Evolutionary conservation across 768 basidiomycete genomes (phyloP), one percentile per base, ranked within the genome.

Genomic region (Rhizopogon vinicolor): DNA sequence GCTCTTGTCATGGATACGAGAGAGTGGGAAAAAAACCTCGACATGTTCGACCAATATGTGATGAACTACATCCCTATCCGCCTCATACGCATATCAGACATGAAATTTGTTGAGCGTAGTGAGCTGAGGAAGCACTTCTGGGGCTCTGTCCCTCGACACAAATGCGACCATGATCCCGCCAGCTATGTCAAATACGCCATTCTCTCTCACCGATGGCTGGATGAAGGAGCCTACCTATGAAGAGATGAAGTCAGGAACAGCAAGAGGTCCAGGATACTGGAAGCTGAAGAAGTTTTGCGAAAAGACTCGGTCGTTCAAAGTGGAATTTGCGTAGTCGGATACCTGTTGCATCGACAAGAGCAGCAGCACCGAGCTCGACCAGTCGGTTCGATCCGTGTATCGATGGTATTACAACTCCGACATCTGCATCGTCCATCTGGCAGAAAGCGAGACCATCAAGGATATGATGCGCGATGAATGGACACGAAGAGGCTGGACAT

Each of bases 251-350:
- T 7, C 65, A 3, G 14, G 51, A 19, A 64, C 57, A 7, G 55
- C 18, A n/a, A 33, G 10, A 33, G 65, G 64, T 14, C 52, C 53
- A 14, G 66, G 65, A 22, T 66, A 65, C 45, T 58, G 62, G 18
- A 67, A 68, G 45, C 63, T 68, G 13, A 31, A 53, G 53, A 62
- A 57, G 41, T 68, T 67, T 35, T 67, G 66, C 25, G 62, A 68
- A 13, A 68, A 62, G 39, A 67, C 67, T 25, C 18, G 61, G 19
- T 13, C 29, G 13, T 67, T 58, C 25, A 25, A 25, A 25, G 31
- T 33, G 6, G 31, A 33, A 7, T 33, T 33, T 33, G 31, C 31
- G 9, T 33, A 9, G 31, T 64, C 12, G 60, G 61, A 12, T 60
- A 65, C 43, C 56, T 66, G 57, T 61, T 41, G 68, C 58, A 50